Evolutionary conservation across 768 basidiomycete genomes (phyloP).

Genomic region (Psilocybe cubensis): DNA sequence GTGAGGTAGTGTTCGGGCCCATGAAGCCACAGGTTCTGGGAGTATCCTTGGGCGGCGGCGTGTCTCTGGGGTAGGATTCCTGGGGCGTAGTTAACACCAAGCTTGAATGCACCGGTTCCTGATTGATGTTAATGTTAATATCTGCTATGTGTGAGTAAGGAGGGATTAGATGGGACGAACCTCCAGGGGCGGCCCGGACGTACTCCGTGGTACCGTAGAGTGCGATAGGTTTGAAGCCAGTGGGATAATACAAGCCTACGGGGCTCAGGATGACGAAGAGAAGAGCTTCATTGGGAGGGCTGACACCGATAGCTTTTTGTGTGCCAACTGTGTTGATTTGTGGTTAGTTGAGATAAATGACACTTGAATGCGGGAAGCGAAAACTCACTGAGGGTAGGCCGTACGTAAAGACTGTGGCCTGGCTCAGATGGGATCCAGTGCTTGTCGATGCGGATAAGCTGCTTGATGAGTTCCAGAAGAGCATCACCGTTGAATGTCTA

Average conservation of each 20-base stretch:
- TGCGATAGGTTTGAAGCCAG: constrained; percentile 91
- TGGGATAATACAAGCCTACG: constrained; percentile 85
- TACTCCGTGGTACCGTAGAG: constrained; percentile 84
- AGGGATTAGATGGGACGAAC: constrained; percentile 38
- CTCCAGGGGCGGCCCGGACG: constrained; percentile 86
- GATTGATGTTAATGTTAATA: not conserved
- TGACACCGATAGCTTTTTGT: constrained; percentile 68
- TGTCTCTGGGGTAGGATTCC: constrained; percentile 83
- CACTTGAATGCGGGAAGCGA: not conserved
- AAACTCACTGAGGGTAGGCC: constrained; percentile 69
- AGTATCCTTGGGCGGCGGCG: constrained; percentile 78
- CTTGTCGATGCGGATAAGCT: constrained; percentile 81
- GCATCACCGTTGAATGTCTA: constrained; percentile 81
- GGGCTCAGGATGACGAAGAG: constrained; percentile 86
- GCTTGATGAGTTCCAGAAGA: constrained; percentile 80
- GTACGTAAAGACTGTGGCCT: constrained; percentile 91
- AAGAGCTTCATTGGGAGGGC: constrained; percentile 77
- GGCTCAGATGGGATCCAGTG: constrained; percentile 91
- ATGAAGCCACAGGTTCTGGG: constrained; percentile 89
- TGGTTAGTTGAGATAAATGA: not conserved
- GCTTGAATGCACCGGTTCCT: constrained; percentile 88
- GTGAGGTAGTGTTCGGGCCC: constrained; percentile 67
- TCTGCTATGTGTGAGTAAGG: not conserved
- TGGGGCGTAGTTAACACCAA: constrained; percentile 89
- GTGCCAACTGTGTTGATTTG: constrained; percentile 68